Base-by-base conservation (phyloP, 768 basidiomycete genomes). In the Naematelia encephala region DNA sequence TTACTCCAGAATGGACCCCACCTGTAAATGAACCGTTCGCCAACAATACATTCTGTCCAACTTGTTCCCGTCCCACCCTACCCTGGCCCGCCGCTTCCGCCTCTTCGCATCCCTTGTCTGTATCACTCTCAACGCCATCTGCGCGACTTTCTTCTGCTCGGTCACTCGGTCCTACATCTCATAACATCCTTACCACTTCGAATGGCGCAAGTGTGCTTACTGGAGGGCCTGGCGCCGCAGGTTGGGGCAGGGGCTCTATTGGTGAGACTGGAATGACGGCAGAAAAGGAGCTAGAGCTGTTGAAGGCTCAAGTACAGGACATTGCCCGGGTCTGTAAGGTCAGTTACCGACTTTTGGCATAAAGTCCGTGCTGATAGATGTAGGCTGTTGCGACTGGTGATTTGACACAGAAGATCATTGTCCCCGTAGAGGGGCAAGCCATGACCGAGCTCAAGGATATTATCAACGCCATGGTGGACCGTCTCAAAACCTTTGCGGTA, bases 281-380 rank as follows among this genome's bases (percentile, higher is more conserved):
- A 1, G 70, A 72, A 62, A 76, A 89, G 74, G 89, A 91, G 78
- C 82, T 91, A 29, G 83, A 82, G 64, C 76, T 90, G 30, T 82
- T 91, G 59, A 89, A 89, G 75, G 87, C 88, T 21, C 90, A 91
- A 78, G 88, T 91, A 0, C 87, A 89, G 78, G 81, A 89, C 66
- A 87, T 89, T 47, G 87, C 87, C 19, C 80, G 87, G 27, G 88
- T 89, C 29, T 89, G 88, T 75, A 87, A 87, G 70, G 78, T 78
- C 46, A 39, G 72, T 62, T 10, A 25, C 29, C 3, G n/a, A 13
- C 16, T 4, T 26, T n/a, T 1, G 14, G 52, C 25, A 42, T 22
- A 19, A 22, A 22, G 22, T 50, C 48, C 13, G 14, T 4, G 42
- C 53, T 51, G 49, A 59, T 19, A 27, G 19, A 52, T 69, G 8